Evolutionary conservation across 306 rosid genomes (phyloP).

Genomic region (Prunus fruticosa): DNA sequence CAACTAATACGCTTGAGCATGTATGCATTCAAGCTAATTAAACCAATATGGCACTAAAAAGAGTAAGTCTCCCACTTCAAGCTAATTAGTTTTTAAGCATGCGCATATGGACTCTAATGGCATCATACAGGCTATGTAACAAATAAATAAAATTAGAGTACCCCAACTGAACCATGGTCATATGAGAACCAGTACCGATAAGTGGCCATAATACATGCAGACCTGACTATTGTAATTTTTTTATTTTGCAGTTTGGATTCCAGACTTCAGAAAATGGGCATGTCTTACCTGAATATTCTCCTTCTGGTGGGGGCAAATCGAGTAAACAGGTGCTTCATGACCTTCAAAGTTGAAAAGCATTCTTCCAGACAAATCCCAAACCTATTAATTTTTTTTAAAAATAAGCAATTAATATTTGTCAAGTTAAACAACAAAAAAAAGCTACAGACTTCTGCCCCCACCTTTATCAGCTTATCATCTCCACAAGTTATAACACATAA

Average conservation of each 20-base stretch:
- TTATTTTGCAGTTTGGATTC: neutral
- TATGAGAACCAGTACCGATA: neutral
- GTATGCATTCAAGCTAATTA: neutral
- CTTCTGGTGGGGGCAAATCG: constrained; percentile 72
- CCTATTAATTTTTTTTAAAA: constrained; percentile 34
- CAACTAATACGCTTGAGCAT: neutral
- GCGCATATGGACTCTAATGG: neutral
- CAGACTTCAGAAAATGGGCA: neutral
- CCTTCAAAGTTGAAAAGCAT: constrained; percentile 62
- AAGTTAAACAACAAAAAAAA: neutral
- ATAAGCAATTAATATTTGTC: neutral
- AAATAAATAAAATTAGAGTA: neutral
- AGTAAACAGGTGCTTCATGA: constrained; percentile 71
- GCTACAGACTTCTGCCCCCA: constrained; percentile 1
- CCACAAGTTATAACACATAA: constrained; percentile 55
- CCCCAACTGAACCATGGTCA: neutral
- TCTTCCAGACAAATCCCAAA: constrained; percentile 64
- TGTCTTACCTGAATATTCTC: constrained; percentile 64
- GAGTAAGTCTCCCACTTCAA: neutral
- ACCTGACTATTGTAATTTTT: neutral
- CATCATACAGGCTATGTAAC: neutral
- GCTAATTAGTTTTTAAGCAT: constrained; percentile 1
- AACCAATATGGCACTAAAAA: neutral
- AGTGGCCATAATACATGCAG: neutral
- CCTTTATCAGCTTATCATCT: constrained; percentile 70